These are phyloP conservation scores for Gentiana dahurica DNA, from an alignment of 257 asterid species.

Conservation along the genomic window DNA sequence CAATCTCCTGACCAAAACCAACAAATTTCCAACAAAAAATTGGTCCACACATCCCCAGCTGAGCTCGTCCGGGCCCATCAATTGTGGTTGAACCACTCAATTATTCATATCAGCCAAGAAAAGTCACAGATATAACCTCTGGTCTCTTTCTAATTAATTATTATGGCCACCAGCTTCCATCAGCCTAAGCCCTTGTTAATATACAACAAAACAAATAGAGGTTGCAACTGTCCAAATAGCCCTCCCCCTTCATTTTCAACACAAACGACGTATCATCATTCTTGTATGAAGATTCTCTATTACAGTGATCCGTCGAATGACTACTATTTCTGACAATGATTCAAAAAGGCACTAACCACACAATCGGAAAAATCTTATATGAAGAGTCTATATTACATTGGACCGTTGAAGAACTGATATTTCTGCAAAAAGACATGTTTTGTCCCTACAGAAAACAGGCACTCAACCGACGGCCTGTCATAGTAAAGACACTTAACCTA, in stretches of 20 bases:
- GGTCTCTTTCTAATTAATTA: conserved; percentile 18
- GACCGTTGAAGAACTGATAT: too few relatives aligned
- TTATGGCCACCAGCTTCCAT: conserved; percentile 22
- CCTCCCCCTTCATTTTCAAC: conserved; percentile 6
- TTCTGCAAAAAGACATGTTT: too few relatives aligned
- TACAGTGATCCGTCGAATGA: too few relatives aligned
- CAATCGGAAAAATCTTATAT: too few relatives aligned
- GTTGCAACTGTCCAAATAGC: conserved; percentile 26
- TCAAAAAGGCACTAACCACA: too few relatives aligned
- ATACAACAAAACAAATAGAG: conserved; percentile 19
- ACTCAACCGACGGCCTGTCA: conserved; percentile 13
- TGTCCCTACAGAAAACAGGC: too few relatives aligned
- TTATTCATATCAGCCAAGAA: conserved; percentile 30
- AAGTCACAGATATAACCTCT: conserved; percentile 18
- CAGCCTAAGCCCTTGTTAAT: conserved; percentile 17
- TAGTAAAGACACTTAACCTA: conserved; percentile 11
- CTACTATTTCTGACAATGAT: too few relatives aligned
- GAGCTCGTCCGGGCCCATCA: conserved; percentile 5
- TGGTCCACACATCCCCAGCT: conserved; percentile 11
- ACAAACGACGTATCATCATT: too few relatives aligned
- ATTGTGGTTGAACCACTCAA: conserved; percentile 43
- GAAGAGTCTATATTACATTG: too few relatives aligned
- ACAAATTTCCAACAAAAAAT: background rate
- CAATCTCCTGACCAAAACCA: too few relatives aligned
- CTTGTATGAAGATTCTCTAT: too few relatives aligned